These are phyloP conservation scores for Leccinum griseonigrum DNA, from an alignment of 1,284 basidiomycete genomes.

Conservation along the genomic window DNA sequence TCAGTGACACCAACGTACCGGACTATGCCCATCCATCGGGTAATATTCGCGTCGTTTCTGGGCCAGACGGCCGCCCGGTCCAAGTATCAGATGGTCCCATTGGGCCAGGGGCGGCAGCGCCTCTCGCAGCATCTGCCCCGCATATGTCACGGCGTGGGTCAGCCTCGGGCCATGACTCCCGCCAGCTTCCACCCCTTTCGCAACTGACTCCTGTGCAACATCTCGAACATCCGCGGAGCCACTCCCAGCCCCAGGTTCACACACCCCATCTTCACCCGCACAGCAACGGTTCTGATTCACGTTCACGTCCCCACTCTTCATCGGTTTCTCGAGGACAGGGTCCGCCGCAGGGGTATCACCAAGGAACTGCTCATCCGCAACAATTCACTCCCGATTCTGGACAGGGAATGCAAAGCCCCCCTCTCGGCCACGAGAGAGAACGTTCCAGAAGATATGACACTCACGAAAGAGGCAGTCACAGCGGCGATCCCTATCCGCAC, in stretches of 20 bases:
- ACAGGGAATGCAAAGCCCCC: slow-evolving; percentile 49
- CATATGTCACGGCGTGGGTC: slow-evolving; percentile 37
- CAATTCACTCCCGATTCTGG: slow-evolving; percentile 47
- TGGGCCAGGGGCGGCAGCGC: slow-evolving; percentile 40
- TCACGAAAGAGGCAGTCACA: slow-evolving; percentile 34
- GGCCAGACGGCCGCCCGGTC: slow-evolving; percentile 46
- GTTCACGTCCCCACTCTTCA: slow-evolving; percentile 44
- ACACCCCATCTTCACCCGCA: slow-evolving; percentile 34
- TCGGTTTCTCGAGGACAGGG: slow-evolving; percentile 42
- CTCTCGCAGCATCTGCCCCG: slow-evolving; percentile 36
- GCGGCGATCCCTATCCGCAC: slow-evolving; percentile 29
- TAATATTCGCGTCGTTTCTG: slow-evolving; percentile 42
- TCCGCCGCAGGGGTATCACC: slow-evolving; percentile 34
- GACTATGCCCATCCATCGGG: slow-evolving; percentile 49
- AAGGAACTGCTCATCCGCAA: slow-evolving; percentile 34
- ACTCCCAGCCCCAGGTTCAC: slow-evolving; percentile 40
- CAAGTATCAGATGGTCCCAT: slow-evolving; percentile 45
- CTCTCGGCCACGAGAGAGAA: slow-evolving; percentile 44
- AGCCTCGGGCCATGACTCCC: slow-evolving; percentile 40
- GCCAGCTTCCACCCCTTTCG: slow-evolving; percentile 49
- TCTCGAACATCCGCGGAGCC: slow-evolving; percentile 36
- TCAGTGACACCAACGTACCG: slow-evolving; percentile 42
- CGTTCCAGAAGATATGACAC: slow-evolving; percentile 41
- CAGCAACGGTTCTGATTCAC: slow-evolving; percentile 36
- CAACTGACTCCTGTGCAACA: slow-evolving; percentile 44